Evolutionary conservation across 208 protist species (phyloP).

Genomic region (Leptomonas seymouri): DNA sequence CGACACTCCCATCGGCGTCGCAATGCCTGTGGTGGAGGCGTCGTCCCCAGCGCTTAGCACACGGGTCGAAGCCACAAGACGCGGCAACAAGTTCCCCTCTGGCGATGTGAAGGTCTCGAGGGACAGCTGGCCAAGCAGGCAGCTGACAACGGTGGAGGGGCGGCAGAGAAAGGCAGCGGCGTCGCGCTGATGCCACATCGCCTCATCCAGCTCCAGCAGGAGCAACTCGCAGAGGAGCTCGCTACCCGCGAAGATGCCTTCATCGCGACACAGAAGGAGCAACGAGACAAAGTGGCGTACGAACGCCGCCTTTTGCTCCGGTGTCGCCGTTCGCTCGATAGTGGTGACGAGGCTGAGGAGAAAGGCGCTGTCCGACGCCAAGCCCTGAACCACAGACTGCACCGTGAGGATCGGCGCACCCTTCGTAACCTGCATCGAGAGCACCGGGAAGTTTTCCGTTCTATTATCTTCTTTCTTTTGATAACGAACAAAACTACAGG

Average conservation of each 20-base stretch:
- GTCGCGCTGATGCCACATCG: slow-evolving; percentile 30
- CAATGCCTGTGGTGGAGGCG: slow-evolving; percentile 13
- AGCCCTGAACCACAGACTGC: slow-evolving; percentile 30
- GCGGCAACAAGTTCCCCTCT: slow-evolving; percentile 19
- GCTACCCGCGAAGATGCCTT: slow-evolving; percentile 30
- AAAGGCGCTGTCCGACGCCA: slow-evolving; percentile 34
- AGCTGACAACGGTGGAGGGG: slow-evolving; percentile 10
- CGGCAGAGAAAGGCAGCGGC: slow-evolving; percentile 14
- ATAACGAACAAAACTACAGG: background rate
- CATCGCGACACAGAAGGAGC: slow-evolving; percentile 33
- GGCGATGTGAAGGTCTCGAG: slow-evolving; percentile 15
- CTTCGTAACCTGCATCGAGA: background rate
- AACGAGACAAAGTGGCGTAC: slow-evolving; percentile 32
- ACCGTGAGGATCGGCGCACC: slow-evolving; percentile 18
- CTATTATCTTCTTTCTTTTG: slow-evolving; percentile 2
- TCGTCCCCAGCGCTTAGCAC: slow-evolving; percentile 24
- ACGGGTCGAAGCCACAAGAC: slow-evolving; percentile 23
- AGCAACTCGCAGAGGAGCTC: slow-evolving; percentile 40
- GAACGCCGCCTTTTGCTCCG: slow-evolving; percentile 36
- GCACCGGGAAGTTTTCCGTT: background rate
- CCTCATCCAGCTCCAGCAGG: slow-evolving; percentile 45
- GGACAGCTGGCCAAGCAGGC: slow-evolving; percentile 20
- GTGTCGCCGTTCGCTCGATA: slow-evolving; percentile 18
- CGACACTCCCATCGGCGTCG: slow-evolving; percentile 14
- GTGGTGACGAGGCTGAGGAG: slow-evolving; percentile 40